Base-by-base conservation (phyloP, 192 early-diverging fungal species). In the Backusella liffmaniae region DNA sequence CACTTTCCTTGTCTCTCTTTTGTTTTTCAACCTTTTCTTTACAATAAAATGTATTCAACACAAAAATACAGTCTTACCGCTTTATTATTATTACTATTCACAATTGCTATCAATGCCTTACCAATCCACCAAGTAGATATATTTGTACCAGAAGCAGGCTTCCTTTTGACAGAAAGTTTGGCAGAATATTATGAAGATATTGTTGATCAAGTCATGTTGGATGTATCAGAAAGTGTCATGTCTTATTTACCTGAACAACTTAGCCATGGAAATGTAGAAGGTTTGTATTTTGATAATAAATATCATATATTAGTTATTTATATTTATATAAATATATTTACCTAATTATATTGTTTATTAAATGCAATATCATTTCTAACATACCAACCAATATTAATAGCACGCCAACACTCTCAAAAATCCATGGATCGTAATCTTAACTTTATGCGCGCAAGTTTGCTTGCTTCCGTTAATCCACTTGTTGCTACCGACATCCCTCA, bases 121-220 rank as follows among this genome's bases (percentile, higher is more conserved):
- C 75, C 41, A 35, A 18, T 65, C 46, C 39, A 66, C 12, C 69
- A 67, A n/a, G 26, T 53, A 4, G 49, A 16, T 18, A 4, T 71
- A 30, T 30, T 30, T 44, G 3, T 49, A 30, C 44, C 70, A 46
- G 70, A 49, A 18, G 41, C 44, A 62, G 42, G 44, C 16, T 49
- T 49, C 26, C 39, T 77, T 32, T 51, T 77, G 15, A 65, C 56
- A 16, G 69, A 72, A 30, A 77, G 76, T 39, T 46, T 77, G 18
- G 42, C 65, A n/a, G 77, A 78, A 42, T 78, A 78, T 41, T 78
- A 78, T 68, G 77, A 78, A 69, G 67, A 21, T 16, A 73, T 78
- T 68, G 77, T 78, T 23, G 72, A 78, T 42, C 77, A 73, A 59
- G 72, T 78, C 18, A 78, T 78, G 77, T 41, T 71, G 10, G 41